These are phyloP conservation scores for Mesembryanthemum crystallinum DNA, from an alignment of 148 eudicot genomes.

Conservation along the genomic window DNA sequence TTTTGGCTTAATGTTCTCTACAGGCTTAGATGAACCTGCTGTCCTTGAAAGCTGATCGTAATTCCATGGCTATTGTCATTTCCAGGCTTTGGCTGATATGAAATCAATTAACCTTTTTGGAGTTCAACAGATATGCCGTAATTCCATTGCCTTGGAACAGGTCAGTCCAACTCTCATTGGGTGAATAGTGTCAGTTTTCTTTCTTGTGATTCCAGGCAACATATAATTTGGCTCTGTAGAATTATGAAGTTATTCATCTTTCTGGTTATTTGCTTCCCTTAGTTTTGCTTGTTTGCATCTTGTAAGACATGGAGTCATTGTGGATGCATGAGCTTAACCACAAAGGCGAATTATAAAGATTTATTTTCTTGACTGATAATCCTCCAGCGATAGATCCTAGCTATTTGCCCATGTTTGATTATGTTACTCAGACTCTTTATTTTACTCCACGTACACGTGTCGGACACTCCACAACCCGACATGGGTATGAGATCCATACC, in stretches of 20 bases:
- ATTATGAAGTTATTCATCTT: constrained; percentile 1
- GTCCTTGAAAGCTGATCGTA: constrained; percentile 19
- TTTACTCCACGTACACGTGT: too few species aligned
- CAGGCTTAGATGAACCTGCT: background rate
- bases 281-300: background rate
- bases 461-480: too few species aligned
- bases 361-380: background rate
- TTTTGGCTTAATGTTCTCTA: background rate
- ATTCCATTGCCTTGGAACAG: constrained; percentile 96
- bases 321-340: constrained; percentile 7
- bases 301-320: background rate
- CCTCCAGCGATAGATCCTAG: background rate
- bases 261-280: background rate
- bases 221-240: background rate
- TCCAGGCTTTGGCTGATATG: constrained; percentile 88
- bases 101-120: constrained; percentile 91
- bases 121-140: constrained; percentile 97
- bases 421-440: too few species aligned
- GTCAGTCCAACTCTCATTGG: constrained; percentile 33
- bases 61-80: constrained; percentile 21
- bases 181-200: background rate
- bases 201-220: background rate
- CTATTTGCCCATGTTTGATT: too few species aligned
- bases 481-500: too few species aligned
- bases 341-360: background rate